phyloP scores from a whole-genome alignment of 768 basidiomycete genomes.

The Tulasnella sp. region DNA sequence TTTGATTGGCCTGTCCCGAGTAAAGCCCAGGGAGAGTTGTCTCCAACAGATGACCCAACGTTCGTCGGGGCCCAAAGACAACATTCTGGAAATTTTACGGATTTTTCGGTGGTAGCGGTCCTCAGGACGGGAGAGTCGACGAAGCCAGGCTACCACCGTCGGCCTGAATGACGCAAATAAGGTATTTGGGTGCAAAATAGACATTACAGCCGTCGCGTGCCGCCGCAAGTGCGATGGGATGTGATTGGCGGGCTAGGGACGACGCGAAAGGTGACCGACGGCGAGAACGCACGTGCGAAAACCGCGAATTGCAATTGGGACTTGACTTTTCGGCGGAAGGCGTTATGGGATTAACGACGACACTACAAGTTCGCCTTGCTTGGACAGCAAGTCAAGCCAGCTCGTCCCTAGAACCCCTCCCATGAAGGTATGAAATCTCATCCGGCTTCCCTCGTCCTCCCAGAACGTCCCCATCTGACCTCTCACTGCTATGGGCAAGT shows the following conservation, averaged over 20 bases:
- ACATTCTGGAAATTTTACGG: not conserved
- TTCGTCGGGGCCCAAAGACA: not conserved
- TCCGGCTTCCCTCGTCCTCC: slow-evolving; percentile 13
- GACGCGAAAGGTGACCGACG: not conserved
- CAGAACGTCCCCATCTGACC: slow-evolving; percentile 4
- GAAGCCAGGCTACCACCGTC: not conserved
- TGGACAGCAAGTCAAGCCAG: slow-evolving; percentile 12
- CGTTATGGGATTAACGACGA: slow-evolving; percentile 13
- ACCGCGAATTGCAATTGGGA: slow-evolving; percentile 18
- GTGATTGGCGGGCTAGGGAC: not conserved
- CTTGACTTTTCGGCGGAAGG: not conserved
- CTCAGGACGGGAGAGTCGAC: not conserved
- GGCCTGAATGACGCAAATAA: not conserved
- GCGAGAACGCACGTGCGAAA: slow-evolving; percentile 18
- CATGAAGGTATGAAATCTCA: slow-evolving; percentile 16
- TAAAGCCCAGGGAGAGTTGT: not conserved
- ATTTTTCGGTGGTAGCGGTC: slow-evolving; percentile 2
- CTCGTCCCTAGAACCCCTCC: not conserved
- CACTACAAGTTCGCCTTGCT: slow-evolving; percentile 12
- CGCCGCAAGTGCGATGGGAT: slow-evolving; percentile 3
- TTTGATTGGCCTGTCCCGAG: slow-evolving; percentile 6
- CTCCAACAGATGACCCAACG: slow-evolving; percentile 1
- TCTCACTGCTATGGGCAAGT: slow-evolving; percentile 48
- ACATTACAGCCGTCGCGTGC: not conserved
- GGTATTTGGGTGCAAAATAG: slow-evolving; percentile 9